A percentile compares a stretch with the other conserved stretches of the same genome.
Evolutionary conservation across 129 eudicot species (phyloP).

Genomic region (Lactuca sativa): DNA sequence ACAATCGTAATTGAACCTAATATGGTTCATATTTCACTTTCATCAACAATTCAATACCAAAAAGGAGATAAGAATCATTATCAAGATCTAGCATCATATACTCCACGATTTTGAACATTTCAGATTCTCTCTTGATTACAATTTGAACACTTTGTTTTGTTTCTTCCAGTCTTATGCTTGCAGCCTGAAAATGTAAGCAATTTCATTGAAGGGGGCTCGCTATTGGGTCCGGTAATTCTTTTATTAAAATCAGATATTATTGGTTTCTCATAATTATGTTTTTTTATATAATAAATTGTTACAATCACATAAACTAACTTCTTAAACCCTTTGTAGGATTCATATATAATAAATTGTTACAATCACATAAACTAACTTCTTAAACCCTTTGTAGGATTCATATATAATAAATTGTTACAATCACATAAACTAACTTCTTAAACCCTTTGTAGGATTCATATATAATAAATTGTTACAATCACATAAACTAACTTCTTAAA

Average conservation of each 20-base stretch:
- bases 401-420: no score
- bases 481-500: no score
- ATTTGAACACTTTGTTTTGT: constrained; percentile 8
- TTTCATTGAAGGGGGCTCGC: constrained; percentile 51
- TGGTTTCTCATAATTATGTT: not conserved
- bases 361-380: no score
- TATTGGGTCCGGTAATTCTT: constrained; percentile 65
- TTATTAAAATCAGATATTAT: not conserved
- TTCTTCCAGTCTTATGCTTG: constrained; percentile 55
- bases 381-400: no score
- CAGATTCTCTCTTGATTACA: constrained; percentile 2
- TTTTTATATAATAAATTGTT: no score
- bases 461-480: no score
- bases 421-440: no score
- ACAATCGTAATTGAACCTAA: not conserved
- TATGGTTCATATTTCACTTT: constrained; percentile 2
- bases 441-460: no score
- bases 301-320: no score
- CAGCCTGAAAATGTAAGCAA: constrained; percentile 77
- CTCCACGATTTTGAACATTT: constrained; percentile 6
- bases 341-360: no score
- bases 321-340: no score
- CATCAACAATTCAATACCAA: not conserved
- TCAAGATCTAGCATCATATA: not conserved
- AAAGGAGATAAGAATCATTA: constrained; percentile 6